Evolutionary conservation across 1,284 basidiomycete genomes (phyloP).

Genomic region (Cutaneotrichosporon arboriforme): DNA sequence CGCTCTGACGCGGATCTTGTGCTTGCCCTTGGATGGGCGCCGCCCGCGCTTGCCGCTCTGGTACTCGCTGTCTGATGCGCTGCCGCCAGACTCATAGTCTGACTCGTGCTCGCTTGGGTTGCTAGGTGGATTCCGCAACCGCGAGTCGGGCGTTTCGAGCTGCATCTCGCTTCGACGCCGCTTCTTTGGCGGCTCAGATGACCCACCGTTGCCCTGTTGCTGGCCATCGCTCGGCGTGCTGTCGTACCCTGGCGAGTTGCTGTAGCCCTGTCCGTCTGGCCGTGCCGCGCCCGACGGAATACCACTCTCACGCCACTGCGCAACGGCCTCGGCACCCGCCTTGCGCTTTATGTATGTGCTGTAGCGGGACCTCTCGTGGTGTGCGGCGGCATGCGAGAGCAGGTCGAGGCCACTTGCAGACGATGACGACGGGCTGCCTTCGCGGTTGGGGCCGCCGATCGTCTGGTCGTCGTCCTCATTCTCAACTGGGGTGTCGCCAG

Average conservation of each 20-base stretch:
- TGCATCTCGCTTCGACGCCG: constrained; percentile 34
- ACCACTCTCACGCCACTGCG: constrained; percentile 40
- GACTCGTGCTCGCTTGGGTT: constrained; percentile 6
- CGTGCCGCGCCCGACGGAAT: constrained; percentile 28
- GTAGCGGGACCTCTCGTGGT: constrained; percentile 16
- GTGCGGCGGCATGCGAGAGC: constrained; percentile 30
- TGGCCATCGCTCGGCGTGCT: constrained; percentile 18
- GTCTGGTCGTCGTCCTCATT: constrained; percentile 43
- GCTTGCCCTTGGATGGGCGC: constrained; percentile 11
- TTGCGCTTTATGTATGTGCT: constrained; percentile 35
- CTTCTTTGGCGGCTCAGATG: constrained; percentile 29
- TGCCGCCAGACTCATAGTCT: constrained; percentile 17
- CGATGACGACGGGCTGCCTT: constrained; percentile 35
- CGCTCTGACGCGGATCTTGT: constrained; percentile 10
- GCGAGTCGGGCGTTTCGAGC: constrained; percentile 11
- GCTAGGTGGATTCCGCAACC: constrained; percentile 3
- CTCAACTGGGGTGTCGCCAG: constrained; percentile 23
- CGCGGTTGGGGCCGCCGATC: constrained; percentile 31
- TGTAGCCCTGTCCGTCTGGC: neutral
- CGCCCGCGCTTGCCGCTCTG: constrained; percentile 11
- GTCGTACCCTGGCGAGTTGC: constrained; percentile 15
- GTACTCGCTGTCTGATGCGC: constrained; percentile 26
- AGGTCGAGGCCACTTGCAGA: constrained; percentile 40
- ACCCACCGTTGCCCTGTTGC: neutral
- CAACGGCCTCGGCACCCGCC: constrained; percentile 41